Evolutionary conservation across 345 rosid genomes (phyloP), one percentile per base, ranked within the genome.

Genomic region (Hibiscus mutabilis): DNA sequence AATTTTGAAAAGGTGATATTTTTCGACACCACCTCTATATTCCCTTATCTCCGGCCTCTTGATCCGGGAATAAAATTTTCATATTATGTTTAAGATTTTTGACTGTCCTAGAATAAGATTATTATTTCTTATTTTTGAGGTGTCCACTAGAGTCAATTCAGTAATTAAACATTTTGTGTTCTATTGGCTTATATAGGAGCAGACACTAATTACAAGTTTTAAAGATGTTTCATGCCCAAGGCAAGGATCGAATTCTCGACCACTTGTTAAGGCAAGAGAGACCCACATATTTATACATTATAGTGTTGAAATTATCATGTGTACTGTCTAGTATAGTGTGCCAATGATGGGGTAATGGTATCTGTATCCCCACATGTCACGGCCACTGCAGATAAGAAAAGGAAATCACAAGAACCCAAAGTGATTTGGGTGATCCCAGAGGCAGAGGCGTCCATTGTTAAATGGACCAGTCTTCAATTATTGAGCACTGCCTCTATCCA

Each of bases 1-100:
- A 83, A 83, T 76, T 76, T 68, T 64, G 63, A 60, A 64, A 56
- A 61, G 57, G 27, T 58, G 60, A 63, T 25, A 8, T 61, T 11
- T 31, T 47, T 55, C 33, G 73, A 68, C 35, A n/a, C 8, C n/a
- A 68, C 69, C 68, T 67, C 69, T 21, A 62, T 66, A 77, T 72
- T 63, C 69, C 66, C 76, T 75, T 66, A 56, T 72, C 76, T 77
- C 60, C 2, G 16, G 51, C 29, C 52, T 59, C 27, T 37, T 37
- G 42, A 37, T 8, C 42, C 11, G 42, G 2, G 42, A 37, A 33
- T 33, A 33, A 33, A 33, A 33, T 33, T 33, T 33, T 33, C 35
- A 33, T 33, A 0, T 0, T 33, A 33, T 33, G 6, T 33, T 33
- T 33, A 33, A 33, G 35, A 33, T 33, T 33, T 33, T 4, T 33